Base-by-base conservation (phyloP, 768 basidiomycete genomes). In the Auricularia heimuer region DNA sequence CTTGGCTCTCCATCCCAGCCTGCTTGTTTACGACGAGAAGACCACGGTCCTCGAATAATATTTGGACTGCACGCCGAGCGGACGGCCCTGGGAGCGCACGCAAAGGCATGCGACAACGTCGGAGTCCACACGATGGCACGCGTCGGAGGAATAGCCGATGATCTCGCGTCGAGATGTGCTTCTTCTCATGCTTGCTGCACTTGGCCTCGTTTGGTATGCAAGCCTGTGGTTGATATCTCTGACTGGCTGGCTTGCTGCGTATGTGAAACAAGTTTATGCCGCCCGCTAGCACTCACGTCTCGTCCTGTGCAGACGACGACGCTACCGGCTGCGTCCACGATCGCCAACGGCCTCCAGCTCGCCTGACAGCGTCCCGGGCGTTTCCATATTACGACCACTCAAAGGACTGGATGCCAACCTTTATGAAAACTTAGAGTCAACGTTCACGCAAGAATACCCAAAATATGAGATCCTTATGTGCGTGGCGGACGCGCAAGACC, bases 321-420 rank as follows among this genome's bases (percentile, higher is more conserved):
- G 91, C 56, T 97, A 94, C 73, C 81, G 87, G 56, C 76, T 81
- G 62, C 82, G 86, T 37, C 85, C 86, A 35, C 81, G 82, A 18
- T 87, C 86, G 4, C 87, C 85, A 36, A 77, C 83, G 39, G 76
- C 83, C 4, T 78, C 80, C n/a, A 77, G 82, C 35, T 73, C 78
- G 10, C 67, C 77, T 6, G 70, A 74, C 18, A 72, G 79, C 18
- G 83, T 84, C 3, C 94, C 94, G 11, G 96, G 94, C 21, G 96
- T 98, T 36, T 92, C 94, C 2, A 93, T 98, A 69, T 81, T 98
- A 62, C 86, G 97, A 58, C 97, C 97, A 6, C 80, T 99, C 62
- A 95, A 95, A 74, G 97, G 97, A 14, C 80, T 99, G 29, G 97
- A 99, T 75, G 84, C 89, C 65, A 98, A 98, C 74, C 82, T 99